Evolutionary conservation across 345 rosid genomes (phyloP).

Genomic region (Luvunga scandens): DNA sequence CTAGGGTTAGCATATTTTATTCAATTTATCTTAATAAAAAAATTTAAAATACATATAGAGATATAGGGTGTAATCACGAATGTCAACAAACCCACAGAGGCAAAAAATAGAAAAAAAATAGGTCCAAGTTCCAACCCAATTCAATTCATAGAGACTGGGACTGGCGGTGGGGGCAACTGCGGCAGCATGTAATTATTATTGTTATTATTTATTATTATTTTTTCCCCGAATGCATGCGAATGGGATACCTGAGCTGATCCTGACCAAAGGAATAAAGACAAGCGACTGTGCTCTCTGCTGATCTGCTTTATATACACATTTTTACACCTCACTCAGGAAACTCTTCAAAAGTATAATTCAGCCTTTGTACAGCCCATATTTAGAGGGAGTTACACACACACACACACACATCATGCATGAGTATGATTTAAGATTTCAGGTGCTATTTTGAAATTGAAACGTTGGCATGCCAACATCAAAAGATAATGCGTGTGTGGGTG

Average conservation of each 20-base stretch:
- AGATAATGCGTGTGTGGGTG: no score
- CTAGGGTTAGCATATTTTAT: background rate
- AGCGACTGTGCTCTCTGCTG: background rate
- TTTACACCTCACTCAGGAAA: background rate
- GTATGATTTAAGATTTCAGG: no score
- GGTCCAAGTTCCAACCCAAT: conserved; percentile 3
- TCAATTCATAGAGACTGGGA: background rate
- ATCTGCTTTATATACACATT: background rate
- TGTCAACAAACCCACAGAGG: background rate
- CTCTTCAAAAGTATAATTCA: background rate
- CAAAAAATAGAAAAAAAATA: background rate
- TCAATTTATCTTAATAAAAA: background rate
- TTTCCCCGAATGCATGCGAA: background rate
- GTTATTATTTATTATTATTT: background rate
- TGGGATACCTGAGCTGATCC: background rate
- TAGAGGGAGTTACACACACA: no score
- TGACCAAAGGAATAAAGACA: background rate
- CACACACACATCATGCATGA: no score
- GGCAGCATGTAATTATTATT: background rate
- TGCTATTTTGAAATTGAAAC: no score
- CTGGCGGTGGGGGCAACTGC: background rate
- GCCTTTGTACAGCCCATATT: background rate
- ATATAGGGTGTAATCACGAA: background rate
- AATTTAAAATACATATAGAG: background rate
- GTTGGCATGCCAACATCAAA: no score